phyloP scores from a whole-genome alignment of 805 yeast species.

The Candida parachauliodes region DNA sequence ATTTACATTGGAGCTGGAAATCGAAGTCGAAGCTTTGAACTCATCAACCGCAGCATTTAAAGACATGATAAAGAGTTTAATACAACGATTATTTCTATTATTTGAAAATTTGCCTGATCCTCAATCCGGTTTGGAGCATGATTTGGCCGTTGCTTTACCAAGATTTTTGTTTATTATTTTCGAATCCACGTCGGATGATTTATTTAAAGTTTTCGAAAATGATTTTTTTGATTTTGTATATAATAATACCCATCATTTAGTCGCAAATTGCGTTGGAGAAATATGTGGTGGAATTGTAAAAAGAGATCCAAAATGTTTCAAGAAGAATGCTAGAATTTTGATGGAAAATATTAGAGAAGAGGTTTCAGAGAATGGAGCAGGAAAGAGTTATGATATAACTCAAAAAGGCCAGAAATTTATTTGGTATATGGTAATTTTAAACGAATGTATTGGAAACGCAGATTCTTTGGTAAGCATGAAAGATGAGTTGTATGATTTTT shows the following conservation, averaged over 20 bases:
- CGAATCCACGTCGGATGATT: conserved; percentile 59
- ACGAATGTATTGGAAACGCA: conserved; percentile 69
- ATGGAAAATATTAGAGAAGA: conserved; percentile 58
- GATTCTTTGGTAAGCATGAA: conserved; percentile 47
- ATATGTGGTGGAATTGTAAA: conserved; percentile 70
- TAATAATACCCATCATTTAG: conserved; percentile 55
- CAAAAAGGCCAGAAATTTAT: conserved; percentile 77
- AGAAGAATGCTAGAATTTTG: conserved; percentile 41
- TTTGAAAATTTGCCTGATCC: conserved; percentile 69
- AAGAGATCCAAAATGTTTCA: conserved; percentile 52
- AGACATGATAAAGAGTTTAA: conserved; percentile 52
- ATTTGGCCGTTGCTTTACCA: conserved; percentile 37
- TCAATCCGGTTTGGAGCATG: conserved; percentile 48
- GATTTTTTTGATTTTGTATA: conserved; percentile 55
- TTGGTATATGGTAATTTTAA: conserved; percentile 66
- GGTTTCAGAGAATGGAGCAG: conserved; percentile 76
- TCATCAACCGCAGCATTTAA: conserved; percentile 74
- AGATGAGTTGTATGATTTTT: conserved; percentile 45
- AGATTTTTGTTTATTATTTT: conserved; percentile 37
- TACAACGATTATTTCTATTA: conserved; percentile 57
- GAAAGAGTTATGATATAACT: conserved; percentile 58
- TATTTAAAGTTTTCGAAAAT: conserved; percentile 44
- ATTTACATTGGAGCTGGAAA: conserved; percentile 41
- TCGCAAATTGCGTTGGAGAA: conserved; percentile 65
- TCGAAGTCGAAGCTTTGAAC: conserved; percentile 54